These are phyloP conservation scores for Coemansia sp. DNA, from an alignment of 192 early-diverging fungal genomes.

Conservation along the genomic window DNA sequence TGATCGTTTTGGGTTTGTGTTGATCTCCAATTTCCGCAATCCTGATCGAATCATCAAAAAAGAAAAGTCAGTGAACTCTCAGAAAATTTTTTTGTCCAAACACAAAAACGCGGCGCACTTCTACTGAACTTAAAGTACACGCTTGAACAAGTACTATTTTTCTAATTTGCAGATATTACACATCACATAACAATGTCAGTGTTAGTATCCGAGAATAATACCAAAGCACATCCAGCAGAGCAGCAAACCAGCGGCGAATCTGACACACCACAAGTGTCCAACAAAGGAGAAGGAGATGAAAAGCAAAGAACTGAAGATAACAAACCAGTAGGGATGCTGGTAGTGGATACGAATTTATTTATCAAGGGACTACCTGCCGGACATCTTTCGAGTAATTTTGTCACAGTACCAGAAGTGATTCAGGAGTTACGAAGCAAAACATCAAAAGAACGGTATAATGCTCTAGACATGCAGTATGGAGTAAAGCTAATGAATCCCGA, in stretches of 20 bases:
- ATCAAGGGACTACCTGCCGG: conserved; percentile 63
- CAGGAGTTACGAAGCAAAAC: conserved; percentile 77
- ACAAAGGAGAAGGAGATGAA: conserved; percentile 5
- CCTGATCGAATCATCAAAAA: not conserved
- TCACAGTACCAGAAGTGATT: conserved; percentile 86
- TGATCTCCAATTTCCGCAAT: not conserved
- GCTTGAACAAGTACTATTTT: not conserved
- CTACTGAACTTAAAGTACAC: not conserved
- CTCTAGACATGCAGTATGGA: conserved; percentile 22
- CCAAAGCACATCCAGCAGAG: not conserved
- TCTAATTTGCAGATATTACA: not conserved
- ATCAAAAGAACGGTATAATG: conserved; percentile 57
- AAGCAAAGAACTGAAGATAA: conserved; percentile 12
- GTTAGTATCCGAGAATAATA: not conserved
- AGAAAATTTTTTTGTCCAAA: not conserved
- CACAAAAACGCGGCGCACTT: not conserved
- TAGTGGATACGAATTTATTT: conserved; percentile 76
- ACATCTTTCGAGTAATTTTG: conserved; percentile 68
- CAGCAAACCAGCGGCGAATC: not conserved
- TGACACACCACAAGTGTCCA: not conserved
- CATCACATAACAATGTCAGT: not conserved
- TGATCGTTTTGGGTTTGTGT: not conserved
- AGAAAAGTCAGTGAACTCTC: not conserved
- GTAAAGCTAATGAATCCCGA: conserved; percentile 31
- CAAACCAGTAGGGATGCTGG: conserved; percentile 51